Evolutionary conservation across 1,284 basidiomycete genomes (phyloP).

Genomic region (Vanrija pseudolonga): DNA sequence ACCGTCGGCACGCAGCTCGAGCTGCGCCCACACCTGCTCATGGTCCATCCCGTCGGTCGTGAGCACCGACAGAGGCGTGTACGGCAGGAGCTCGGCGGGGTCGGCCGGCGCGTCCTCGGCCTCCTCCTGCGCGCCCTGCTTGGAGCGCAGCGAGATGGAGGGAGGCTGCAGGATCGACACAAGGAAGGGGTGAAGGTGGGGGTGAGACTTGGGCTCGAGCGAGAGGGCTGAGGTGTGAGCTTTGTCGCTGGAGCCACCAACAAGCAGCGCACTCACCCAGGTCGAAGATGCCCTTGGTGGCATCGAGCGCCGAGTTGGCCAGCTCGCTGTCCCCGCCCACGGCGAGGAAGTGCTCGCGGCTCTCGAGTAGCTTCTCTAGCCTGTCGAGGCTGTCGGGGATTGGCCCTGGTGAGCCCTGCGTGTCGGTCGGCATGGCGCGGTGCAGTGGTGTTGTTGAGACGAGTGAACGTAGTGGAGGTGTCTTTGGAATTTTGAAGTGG

Average conservation of each 20-base stretch:
- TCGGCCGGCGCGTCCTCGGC: slow-evolving; percentile 28
- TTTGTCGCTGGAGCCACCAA: neutral
- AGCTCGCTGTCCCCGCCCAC: slow-evolving; percentile 57
- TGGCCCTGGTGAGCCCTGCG: neutral
- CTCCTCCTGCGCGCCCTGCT: slow-evolving; percentile 8
- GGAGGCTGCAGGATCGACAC: slow-evolving; percentile 62
- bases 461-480: neutral
- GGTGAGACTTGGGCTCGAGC: slow-evolving; percentile 62
- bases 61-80: slow-evolving; percentile 72
- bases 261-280: slow-evolving; percentile 57
- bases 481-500: neutral
- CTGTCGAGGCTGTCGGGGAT: slow-evolving; percentile 7
- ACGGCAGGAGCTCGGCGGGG: slow-evolving; percentile 53
- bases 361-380: slow-evolving; percentile 8
- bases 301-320: slow-evolving; percentile 60
- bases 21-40: slow-evolving; percentile 89
- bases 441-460: slow-evolving; percentile 1
- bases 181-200: slow-evolving; percentile 66
- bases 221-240: slow-evolving; percentile 53
- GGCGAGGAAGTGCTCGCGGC: slow-evolving; percentile 33
- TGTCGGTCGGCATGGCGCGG: slow-evolving; percentile 6
- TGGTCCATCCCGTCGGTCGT: slow-evolving; percentile 78
- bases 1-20: slow-evolving; percentile 69
- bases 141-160: slow-evolving; percentile 51
- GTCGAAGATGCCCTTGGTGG: slow-evolving; percentile 75